Conservation (phyloP, 352 stramenopile species). For the Pythium coloratum region DNA sequence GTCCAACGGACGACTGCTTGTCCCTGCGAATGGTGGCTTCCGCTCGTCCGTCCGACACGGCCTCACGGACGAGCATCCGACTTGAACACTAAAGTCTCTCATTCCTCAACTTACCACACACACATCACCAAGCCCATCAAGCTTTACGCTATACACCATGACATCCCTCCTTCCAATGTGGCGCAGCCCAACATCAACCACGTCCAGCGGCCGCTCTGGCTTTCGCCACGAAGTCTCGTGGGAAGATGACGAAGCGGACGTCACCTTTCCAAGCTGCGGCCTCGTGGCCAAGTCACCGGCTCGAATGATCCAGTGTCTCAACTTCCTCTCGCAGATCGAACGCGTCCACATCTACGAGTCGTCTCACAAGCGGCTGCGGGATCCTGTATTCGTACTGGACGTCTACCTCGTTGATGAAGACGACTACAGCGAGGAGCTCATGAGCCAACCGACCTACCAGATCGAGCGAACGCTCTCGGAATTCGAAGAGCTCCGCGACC, state of each 20-base stretch:
- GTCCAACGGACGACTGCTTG: not conserved
- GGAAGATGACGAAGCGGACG: slow-evolving; percentile 18
- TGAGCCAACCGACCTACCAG: slow-evolving; percentile 21
- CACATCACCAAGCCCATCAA: not conserved
- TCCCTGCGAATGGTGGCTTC: not conserved
- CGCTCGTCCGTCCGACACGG: not conserved
- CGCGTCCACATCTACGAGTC: slow-evolving; percentile 14
- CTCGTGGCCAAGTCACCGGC: slow-evolving; percentile 9
- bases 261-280: too few relatives aligned
- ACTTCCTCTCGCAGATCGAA: slow-evolving; percentile 27
- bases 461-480: slow-evolving; percentile 24
- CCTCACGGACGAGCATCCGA: too few relatives aligned
- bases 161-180: slow-evolving; percentile 24
- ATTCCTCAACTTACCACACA: slow-evolving; percentile 9
- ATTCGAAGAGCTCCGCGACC: slow-evolving; percentile 20
- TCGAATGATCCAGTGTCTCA: slow-evolving; percentile 23
- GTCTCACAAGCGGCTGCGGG: slow-evolving; percentile 5
- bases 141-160: not conserved
- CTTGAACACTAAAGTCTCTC: not conserved
- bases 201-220: not conserved
- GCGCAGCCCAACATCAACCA: slow-evolving; percentile 19
- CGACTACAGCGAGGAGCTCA: not conserved
- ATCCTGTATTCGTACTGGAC: slow-evolving; percentile 18
- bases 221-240: slow-evolving; percentile 8
- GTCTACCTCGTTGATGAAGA: slow-evolving; percentile 22